phyloP scores from a whole-genome alignment of 1,284 basidiomycete genomes.

The Irpex rosettiformis region DNA sequence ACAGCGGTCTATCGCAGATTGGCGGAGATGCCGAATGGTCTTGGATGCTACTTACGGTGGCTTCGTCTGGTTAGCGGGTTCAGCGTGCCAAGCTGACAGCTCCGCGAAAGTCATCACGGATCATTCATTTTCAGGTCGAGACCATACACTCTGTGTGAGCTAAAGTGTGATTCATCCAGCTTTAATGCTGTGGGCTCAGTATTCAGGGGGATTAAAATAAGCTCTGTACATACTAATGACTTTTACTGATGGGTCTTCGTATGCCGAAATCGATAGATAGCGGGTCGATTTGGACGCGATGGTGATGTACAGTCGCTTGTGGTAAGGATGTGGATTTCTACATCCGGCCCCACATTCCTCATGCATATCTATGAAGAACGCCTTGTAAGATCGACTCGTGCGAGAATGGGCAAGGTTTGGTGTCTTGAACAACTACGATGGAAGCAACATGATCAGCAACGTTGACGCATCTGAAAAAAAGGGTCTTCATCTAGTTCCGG shows the following conservation, averaged over 20 bases:
- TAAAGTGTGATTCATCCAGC: background rate
- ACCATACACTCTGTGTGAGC: background rate
- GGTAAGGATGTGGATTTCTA: background rate
- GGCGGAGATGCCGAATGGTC: background rate
- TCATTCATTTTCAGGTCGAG: background rate
- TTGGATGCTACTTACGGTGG: background rate
- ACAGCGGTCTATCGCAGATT: background rate
- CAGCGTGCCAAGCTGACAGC: background rate
- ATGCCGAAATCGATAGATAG: background rate
- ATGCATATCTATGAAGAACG: slow-evolving; percentile 1
- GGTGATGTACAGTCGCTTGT: background rate
- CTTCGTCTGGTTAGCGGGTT: background rate
- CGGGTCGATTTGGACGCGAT: background rate
- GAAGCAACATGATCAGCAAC: background rate
- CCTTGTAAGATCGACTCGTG: background rate
- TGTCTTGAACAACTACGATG: background rate
- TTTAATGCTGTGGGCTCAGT: background rate
- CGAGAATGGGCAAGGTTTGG: background rate
- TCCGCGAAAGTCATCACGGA: slow-evolving; percentile 1
- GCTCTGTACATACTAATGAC: background rate
- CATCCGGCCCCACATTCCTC: background rate
- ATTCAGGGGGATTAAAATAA: background rate
- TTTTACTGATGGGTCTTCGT: background rate
- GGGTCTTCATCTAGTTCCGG: background rate
- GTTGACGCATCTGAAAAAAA: background rate